Base-by-base conservation (phyloP, 2,329 filamentous ascomycete species). In the Rutstroemia sp. region DNA sequence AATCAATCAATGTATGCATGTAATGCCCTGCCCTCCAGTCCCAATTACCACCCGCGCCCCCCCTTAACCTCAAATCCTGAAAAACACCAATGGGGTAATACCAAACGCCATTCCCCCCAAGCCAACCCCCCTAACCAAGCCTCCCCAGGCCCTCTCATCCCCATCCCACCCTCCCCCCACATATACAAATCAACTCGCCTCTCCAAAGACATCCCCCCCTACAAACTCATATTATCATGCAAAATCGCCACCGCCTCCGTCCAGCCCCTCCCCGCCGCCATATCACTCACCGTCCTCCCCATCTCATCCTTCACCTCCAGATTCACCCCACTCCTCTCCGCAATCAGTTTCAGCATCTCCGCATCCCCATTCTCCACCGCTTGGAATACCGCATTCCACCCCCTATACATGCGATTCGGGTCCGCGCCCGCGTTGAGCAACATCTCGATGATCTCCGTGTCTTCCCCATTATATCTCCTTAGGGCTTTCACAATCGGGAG, bases 401-500 rank as follows among this genome's bases (percentile, higher is more conserved):
- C 82, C 0, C 83, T 78, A 69, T 86, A 86, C 59, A 85, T 73
- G 68, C 81, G 79, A 71, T 88, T 88, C 48, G 84, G 82, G 63
- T 88, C 82, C 1, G 82, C 85, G 9, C 85, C 84, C 58, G 78
- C 76, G 10, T 76, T 77, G 7, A 88, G 75, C 5, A 88, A 74
- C 71, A 84, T 74, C 67, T 84, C 78, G 34, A 88, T 75, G 54
- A 86, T 80, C 42, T 81, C 78, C 0, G 78, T 77, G 61, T 86
- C 78, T 36, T 76, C 73, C 8, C 75, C 75, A 54, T 78, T 73
- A 63, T 79, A 79, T 21, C 82, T 74, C 3, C 84, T 78, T 46
- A 88, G 75, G 2, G 85, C 82, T 69, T 88, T 88, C 68, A 88
- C 83, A 53, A 88, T 78, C 7, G 85, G 85, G 10, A 88, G 71